These are phyloP conservation scores for Nakazawaea ernobii DNA, from an alignment of 805 yeast genomes.

Conservation along the genomic window DNA sequence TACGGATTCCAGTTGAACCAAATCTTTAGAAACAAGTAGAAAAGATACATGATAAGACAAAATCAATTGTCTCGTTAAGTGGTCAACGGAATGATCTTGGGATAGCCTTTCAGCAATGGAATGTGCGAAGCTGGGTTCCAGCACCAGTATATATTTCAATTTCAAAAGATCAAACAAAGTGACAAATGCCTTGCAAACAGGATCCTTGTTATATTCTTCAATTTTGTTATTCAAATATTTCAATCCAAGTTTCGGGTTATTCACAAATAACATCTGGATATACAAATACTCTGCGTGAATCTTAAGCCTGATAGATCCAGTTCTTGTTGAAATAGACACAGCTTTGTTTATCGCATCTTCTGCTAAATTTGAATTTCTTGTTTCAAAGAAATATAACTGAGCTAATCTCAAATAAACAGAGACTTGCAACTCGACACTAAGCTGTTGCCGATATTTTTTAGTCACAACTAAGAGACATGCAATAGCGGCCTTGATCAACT, in stretches of 20 bases:
- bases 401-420: slow-evolving; percentile 31
- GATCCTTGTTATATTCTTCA: slow-evolving; percentile 15
- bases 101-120: slow-evolving; percentile 14
- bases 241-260: slow-evolving; percentile 21
- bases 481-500: slow-evolving; percentile 29
- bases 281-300: slow-evolving; percentile 31
- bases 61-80: slow-evolving; percentile 18
- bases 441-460: slow-evolving; percentile 21
- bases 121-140: slow-evolving; percentile 22
- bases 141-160: slow-evolving; percentile 24
- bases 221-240: slow-evolving; percentile 26
- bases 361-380: slow-evolving; percentile 34
- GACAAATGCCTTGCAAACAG: slow-evolving; percentile 15
- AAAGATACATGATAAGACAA: slow-evolving; percentile 25
- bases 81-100: slow-evolving; percentile 11
- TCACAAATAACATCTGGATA: slow-evolving; percentile 30
- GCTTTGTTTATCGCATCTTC: slow-evolving; percentile 31
- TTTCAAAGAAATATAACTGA: slow-evolving; percentile 32
- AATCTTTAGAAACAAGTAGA: slow-evolving; percentile 26
- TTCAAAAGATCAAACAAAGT: slow-evolving; percentile 28
- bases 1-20: slow-evolving; percentile 16
- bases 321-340: slow-evolving; percentile 24
- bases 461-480: slow-evolving; percentile 30
- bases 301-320: slow-evolving; percentile 18
- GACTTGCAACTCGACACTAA: slow-evolving; percentile 29